Evolutionary conservation across 169 alveolate genomes (phyloP), one percentile per base, ranked within the genome.

Genomic region (Cryptosporidium parvum): DNA sequence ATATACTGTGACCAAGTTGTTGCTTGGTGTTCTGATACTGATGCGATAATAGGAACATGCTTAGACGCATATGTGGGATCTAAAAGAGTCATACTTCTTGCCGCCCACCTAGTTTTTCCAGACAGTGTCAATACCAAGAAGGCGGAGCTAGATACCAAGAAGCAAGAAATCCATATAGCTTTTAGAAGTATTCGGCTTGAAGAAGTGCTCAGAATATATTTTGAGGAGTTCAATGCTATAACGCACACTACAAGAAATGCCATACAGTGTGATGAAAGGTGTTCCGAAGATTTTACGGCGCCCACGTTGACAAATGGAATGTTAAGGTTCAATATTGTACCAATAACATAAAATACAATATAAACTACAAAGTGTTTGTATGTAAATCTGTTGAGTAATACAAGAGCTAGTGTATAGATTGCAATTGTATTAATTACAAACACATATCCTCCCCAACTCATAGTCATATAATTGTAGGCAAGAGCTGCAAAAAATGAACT

Each of bases 401-500:
- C 92, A 21, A 96, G 91, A 9, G 97, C 97, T 42, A 97, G 72
- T 84, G 97, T 97, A 87, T 95, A 98, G 69, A 96, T 93, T 39
- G 99, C 99, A 71, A 98, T 95, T 3, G 98, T 95, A 93, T 98
- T 98, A 56, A 97, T 95, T 37, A 98, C 95, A 92, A 98, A 98
- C 35, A 98, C 98, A 93, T 98, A 98, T 21, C 99, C 99, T 33
- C 99, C 99, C 99, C 99, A 98, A 10, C 99, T 96, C 45, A 98
- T 96, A 23, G 97, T 99, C 99, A 98, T 96, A 85, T 94, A 95
- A 84, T 91, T 84, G 86, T 94, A 75, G 72, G 95, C 93, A 23
- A 95, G 75, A 14, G 96, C 93, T 33, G 97, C 94, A 44, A 93
- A 37, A 35, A 93, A 71, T 1, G 95, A 93, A 26, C 94, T 95